Evolutionary conservation across 1,284 basidiomycete species (phyloP), one percentile per base, ranked within the genome.

Genomic region (Acaromyces ingoldii): DNA sequence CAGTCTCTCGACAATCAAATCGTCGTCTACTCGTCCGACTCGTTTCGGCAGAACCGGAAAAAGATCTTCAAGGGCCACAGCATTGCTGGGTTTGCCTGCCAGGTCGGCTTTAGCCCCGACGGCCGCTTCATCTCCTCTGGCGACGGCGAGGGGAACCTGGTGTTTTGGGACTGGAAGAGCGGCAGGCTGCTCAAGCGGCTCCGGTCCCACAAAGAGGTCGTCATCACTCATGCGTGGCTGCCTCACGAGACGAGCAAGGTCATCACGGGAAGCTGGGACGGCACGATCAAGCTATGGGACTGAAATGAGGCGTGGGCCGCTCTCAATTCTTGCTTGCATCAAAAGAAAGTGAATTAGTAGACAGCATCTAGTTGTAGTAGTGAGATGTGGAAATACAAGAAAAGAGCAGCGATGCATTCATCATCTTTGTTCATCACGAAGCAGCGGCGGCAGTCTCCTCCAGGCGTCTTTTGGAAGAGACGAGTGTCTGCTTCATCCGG

Each of bases 161-260:
- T 97, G 13, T 95, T 97, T 77, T 99, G 93, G 95, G 95, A 98
- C 77, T 98, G 91, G 90, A 98, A 97, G 79, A 91, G 85, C n/a
- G 64, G 67, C n/a, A 84, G 88, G 60, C 89, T 98, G 75, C 87
- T 91, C 77, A 92, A 89, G 60, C 80, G 91, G 40, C 78, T 98
- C 53, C 83, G 85, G 55, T 89, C 89, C 5, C 95, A 98, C 76
- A 85, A 83, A 36, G 90, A 97, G 78, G 93, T 96, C 7, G 88
- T 98, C 44, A 95, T 98, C 67, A 84, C 89, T 38, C 95, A 98
- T 72, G 89, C 88, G 68, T 99, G 95, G 95, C 78, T 99, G 63
- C 93, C 93, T 48, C 92, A 98, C 76, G 95, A 99, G 77, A 86
- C 88, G 53, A 62, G 58, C 28, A 97, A 97, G 79, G 84, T 97